Base-by-base conservation (phyloP, 306 rosid genomes). In the Prunus campanulata region DNA sequence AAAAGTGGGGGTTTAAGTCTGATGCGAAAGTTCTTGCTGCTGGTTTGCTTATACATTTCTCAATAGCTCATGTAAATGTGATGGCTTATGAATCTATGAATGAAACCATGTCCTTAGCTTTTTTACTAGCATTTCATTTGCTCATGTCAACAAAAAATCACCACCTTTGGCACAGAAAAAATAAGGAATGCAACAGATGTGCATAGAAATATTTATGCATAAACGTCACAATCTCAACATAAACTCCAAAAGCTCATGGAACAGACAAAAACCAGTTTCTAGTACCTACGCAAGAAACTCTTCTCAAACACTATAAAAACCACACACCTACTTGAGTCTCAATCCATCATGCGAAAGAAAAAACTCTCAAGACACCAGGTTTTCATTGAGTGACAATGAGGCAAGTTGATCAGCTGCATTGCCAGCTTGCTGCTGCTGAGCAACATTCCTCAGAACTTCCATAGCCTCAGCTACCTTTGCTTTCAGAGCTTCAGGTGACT, bases 401-500 rank as follows among this genome's bases (percentile, higher is more conserved):
- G 89, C 88, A 77, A 96, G 77, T 69, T 96, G 98, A 76, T 96
- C 98, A 20, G 88, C 97, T 14, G 98, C 89, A 80, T 83, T 83
- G 6, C 97, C 98, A 52, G 87, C 82, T 83, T 90, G 96, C 83
- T 90, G 97, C 88, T 90, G 97, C 89, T 89, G 97, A 61, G 96
- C 89, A 62, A 96, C 99, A 51, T 80, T 96, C 84, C 98, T 92
- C 35, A 96, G 90, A 59, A 96, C 99, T 8, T 96, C 98, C 88
- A 96, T 91, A 11, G 99, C 99, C 86, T 96, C 99, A 0, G 98
- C 97, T 42, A 96, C 99, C 91, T 96, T 96, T 0, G 96, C 92
- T 66, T 91, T 92, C 86, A 96, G 86, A 75, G 99, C 99, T 52
- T 96, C 99, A 1, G 99, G 99, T 12, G 99, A 96, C 88, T 96